Evolutionary conservation across 108 stramenopile species (phyloP), one percentile per base, ranked within the genome.

Genomic region (Chaetoceros tenuissimus): DNA sequence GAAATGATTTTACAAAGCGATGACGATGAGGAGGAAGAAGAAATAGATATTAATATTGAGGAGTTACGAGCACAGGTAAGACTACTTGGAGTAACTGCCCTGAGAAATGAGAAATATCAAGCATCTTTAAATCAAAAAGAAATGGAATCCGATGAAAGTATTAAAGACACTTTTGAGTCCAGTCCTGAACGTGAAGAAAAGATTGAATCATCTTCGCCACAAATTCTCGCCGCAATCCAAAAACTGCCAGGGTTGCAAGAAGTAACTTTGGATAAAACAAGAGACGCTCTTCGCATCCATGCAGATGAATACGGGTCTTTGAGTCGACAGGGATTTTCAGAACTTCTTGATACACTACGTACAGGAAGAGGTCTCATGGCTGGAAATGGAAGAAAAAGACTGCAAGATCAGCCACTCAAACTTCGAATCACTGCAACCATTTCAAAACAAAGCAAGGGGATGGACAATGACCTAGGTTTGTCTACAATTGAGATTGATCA

Each of bases 261-360:
- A 29, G 49, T 25, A 8, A 34, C 56, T 3, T 2, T 30, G 31
- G 31, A 63, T 46, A 3, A 52, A 28, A 40, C 57, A 34, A 3
- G 20, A 2, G 31, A 51, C 1, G 62, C 68, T 0, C 51, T 69
- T 48, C 40, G 24, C 20, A 10, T 20, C 2, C 52, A 57, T 46
- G 30, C 68, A 13, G 48, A 64, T 45, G 22, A 48, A 46, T 23
- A 63, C 1, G 68, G 68, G 2, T 20, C 8, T 16, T 20, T 69
- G 22, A 49, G 64, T 31, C 55, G 68, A 22, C 20, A 51, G 16
- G 62, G 40, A n/a, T 69, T 69, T 53, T 52, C 63, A 1, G 26
- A 31, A 22, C 28, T 69, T 27, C 29, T 69, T 21, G 68, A 69
- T 28, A 48, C 46, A 13, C 24, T 69, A 20, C 68, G 68, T 3